Evolutionary conservation across 2,329 filamentous ascomycete genomes (phyloP), one percentile per base, ranked within the genome.

Genomic region (Fusarium poae): DNA sequence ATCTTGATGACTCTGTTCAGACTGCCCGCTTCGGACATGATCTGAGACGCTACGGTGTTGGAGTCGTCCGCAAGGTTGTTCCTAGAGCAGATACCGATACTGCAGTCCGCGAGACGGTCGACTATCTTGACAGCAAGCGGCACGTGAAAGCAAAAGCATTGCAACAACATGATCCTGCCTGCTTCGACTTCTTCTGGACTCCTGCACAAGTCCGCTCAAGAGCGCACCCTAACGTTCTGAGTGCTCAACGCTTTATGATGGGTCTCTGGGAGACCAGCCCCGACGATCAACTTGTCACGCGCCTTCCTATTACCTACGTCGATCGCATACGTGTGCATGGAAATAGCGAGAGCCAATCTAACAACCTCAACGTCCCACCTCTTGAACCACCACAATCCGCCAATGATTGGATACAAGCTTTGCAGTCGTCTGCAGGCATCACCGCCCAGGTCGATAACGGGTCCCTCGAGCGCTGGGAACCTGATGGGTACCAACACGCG

Each of bases 161-260:
- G 6, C 67, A 74, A 13, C 68, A 71, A 25, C 76, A 78, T 70
- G 87, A 89, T 40, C 90, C 90, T 7, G 88, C 89, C 2, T 91
- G 91, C 52, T 92, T 89, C 78, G 90, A 92, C 77, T 86, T 92
- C 72, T 92, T 91, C 79, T 92, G 90, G 90, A 90, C 89, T 7
- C 89, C 89, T 0, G 86, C 89, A 2, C 90, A 92, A 78, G 85
- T 90, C 56, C 85, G 86, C 71, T 88, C 89, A n/a, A 86, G 90
- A 25, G 86, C 88, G 0, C 88, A 92, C 70, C 87, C 89, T 5
- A 84, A 86, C 68, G 83, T 92, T 62, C 81, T 92, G 40, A 80
- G 80, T 37, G 84, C 89, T 2, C 90, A 92, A 79, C 82, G 83
- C 35, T 92, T 91, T 73, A 85, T 91, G 75, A 89, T 91, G 83